phyloP scores from a whole-genome alignment of 2,329 filamentous ascomycete species.

The Aspergillus pseudoglaucus region DNA sequence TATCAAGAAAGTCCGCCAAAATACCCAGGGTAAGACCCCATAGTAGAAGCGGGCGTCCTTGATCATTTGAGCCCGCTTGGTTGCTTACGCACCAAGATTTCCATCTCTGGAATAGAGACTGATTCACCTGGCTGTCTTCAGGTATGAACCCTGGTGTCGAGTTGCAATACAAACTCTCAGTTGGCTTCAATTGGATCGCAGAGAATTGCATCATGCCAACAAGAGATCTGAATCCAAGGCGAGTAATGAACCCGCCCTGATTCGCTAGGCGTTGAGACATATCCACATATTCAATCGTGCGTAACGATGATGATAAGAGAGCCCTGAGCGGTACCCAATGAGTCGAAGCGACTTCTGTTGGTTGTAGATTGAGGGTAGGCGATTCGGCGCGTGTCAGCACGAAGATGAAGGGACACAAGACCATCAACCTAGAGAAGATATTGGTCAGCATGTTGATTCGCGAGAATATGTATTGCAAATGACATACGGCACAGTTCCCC shows the following conservation, averaged over 20 bases:
- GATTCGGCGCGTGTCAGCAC: slow-evolving; percentile 52
- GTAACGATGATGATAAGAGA: slow-evolving; percentile 54
- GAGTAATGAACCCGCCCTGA: slow-evolving; percentile 49
- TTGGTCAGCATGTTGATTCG: slow-evolving; percentile 10
- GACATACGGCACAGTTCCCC: slow-evolving; percentile 55
- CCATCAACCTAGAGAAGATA: slow-evolving; percentile 50
- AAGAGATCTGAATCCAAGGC: slow-evolving; percentile 49
- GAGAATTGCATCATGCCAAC: slow-evolving; percentile 64
- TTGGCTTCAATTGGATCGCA: slow-evolving; percentile 56
- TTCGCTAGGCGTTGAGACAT: slow-evolving; percentile 56
- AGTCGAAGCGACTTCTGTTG: slow-evolving; percentile 60
- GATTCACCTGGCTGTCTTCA: slow-evolving; percentile 18
- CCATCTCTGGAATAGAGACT: slow-evolving; percentile 20
- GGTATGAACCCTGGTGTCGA: slow-evolving; percentile 47
- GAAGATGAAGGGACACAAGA: slow-evolving; percentile 63
- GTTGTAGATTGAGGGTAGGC: slow-evolving; percentile 57
- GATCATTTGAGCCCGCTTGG: slow-evolving; percentile 24
- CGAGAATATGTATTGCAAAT: not conserved
- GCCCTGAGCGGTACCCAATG: slow-evolving; percentile 63
- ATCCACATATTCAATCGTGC: slow-evolving; percentile 58
- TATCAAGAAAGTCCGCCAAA: slow-evolving; percentile 60
- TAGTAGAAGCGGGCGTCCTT: slow-evolving; percentile 49
- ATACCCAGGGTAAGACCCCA: slow-evolving; percentile 66
- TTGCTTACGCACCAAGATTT: slow-evolving; percentile 22
- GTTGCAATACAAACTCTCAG: slow-evolving; percentile 54